Evolutionary conservation across 192 early-diverging fungal species (phyloP), one percentile per base, ranked within the genome.

Genomic region (Umbelopsis ramanniana): DNA sequence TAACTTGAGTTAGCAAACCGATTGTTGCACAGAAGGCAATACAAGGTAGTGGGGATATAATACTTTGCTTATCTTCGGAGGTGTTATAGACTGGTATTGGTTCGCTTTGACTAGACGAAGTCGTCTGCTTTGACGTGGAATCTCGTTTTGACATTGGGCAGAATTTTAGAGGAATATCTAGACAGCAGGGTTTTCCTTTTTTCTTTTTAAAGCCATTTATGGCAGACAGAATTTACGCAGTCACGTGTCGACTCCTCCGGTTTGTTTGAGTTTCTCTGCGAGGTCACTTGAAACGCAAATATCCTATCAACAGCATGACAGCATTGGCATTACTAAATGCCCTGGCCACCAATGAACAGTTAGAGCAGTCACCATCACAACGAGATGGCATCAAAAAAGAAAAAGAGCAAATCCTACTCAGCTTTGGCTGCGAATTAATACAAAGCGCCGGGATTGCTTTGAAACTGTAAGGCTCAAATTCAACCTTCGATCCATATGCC

Each of bases 341-440:
- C 26, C 81, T 95, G 38, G 77, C 92, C 21, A 91, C 92, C 3
- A 73, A 86, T 10, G 90, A 88, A 29, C 94, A 95, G 73, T 79
- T 96, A 0, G 84, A 76, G 15, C 46, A 48, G 15, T 88, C 93
- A 29, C 91, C 93, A 23, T 94, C 91, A 57, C 81, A 79, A 26
- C 76, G 69, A 50, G 88, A 84, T 43, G 89, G 87, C 11, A 82
- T 93, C 67, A 24, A 86, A 1, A 75, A 81, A 63, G 86, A 89
- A 47, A 81, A 91, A 11, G 96, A 98, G 76, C 71, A 83, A 19
- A 86, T 94, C 66, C 72, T 98, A 68, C 84, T 93, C 1, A 84
- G 87, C 7, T 79, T 92, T 37, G 95, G 93, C 15, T 93, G 91
- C 69, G 88, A 95, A 70, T 83, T 97, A 47, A 93, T 98, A 47